Conservation (phyloP, 805 yeast species). For the Candida loeiensis region DNA sequence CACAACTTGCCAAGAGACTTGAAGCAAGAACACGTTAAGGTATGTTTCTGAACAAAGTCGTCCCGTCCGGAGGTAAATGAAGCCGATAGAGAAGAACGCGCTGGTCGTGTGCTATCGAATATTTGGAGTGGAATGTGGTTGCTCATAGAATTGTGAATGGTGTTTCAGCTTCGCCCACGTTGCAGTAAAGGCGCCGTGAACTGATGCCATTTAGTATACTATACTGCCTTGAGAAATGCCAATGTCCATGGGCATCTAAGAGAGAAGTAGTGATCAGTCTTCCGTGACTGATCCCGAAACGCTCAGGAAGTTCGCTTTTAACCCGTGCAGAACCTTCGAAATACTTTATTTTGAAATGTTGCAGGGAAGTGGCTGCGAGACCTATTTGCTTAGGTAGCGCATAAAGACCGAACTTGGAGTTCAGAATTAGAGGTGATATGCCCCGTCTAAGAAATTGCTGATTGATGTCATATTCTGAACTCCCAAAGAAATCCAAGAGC, state of each 20-base stretch:
- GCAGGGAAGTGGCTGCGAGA: constrained; percentile 1
- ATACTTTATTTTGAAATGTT: too few species aligned
- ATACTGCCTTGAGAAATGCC: neutral
- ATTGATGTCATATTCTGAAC: too few species aligned
- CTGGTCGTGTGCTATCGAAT: constrained; percentile 1
- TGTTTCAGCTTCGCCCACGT: too few species aligned
- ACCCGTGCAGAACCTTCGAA: too few species aligned
- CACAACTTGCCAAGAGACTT: constrained; percentile 82
- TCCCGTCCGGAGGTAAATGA: neutral
- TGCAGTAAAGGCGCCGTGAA: too few species aligned
- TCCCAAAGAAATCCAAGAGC: neutral
- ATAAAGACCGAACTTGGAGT: neutral
- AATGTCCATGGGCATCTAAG: too few species aligned
- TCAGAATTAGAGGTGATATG: neutral
- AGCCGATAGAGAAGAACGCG: neutral
- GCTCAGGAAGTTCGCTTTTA: too few species aligned
- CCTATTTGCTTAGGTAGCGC: constrained; percentile 4
- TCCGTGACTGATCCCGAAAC: too few species aligned
- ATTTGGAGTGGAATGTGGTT: neutral
- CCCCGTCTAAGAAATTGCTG: neutral
- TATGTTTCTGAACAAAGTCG: constrained; percentile 51
- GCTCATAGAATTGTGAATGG: neutral
- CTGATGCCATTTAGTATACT: too few species aligned
- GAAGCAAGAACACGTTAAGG: constrained; percentile 78
- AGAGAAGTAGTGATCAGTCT: too few species aligned